These are phyloP conservation scores for Verticillium dahliae DNA, from an alignment of 2,329 filamentous ascomycete species.

Conservation along the genomic window DNA sequence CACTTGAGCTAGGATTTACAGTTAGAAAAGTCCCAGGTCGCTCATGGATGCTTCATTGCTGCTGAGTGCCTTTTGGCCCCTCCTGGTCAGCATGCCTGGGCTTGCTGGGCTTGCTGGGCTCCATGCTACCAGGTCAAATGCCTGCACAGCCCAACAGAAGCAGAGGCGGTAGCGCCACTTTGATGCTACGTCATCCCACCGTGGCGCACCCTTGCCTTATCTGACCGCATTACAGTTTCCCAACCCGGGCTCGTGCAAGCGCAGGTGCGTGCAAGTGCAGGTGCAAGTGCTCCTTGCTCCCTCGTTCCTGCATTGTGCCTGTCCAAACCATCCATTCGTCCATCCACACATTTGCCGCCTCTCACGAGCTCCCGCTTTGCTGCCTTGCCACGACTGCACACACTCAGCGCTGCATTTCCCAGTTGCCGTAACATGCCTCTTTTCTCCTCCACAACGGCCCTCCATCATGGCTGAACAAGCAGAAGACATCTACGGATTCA, in stretches of 20 bases:
- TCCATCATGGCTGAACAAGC: conserved; percentile 12
- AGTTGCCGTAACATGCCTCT: not conserved
- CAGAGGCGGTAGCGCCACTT: not conserved
- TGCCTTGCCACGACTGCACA: not conserved
- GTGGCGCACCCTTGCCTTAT: not conserved
- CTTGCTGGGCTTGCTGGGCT: too few species aligned
- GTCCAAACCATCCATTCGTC: not conserved
- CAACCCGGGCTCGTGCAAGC: not conserved
- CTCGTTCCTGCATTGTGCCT: not conserved
- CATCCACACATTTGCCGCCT: not conserved
- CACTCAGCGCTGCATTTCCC: not conserved
- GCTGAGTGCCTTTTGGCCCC: too few species aligned
- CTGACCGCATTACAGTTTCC: not conserved
- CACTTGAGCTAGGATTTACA: too few species aligned
- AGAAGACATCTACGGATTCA: conserved; percentile 46
- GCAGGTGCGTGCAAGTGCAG: too few species aligned
- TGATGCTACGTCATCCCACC: not conserved
- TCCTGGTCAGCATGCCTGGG: too few species aligned
- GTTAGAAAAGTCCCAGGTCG: not conserved
- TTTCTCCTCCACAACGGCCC: conserved; percentile 3
- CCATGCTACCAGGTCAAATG: too few species aligned
- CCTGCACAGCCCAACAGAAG: not conserved
- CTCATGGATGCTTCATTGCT: too few species aligned
- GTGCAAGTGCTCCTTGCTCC: not conserved
- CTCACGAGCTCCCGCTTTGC: not conserved